Evolutionary conservation across 75 land plant genomes (phyloP), one percentile per base, ranked within the genome.

Genomic region (Gnetum montanum): DNA sequence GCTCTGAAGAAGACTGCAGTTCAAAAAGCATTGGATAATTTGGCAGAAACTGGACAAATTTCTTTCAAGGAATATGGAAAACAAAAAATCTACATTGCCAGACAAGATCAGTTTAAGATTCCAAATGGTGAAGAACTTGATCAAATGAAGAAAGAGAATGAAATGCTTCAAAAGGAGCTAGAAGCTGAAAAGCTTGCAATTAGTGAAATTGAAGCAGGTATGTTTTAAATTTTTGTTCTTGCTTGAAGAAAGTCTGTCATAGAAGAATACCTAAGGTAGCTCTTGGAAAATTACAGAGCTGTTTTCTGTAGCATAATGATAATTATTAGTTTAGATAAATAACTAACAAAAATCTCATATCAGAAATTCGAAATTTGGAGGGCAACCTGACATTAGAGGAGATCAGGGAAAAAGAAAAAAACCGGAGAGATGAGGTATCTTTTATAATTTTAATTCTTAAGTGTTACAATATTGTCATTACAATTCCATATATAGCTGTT

Each of bases 61-160:
- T 75, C 92, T 27, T 89, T 77, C 52, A 95, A 90, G 51, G 97
- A 95, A 57, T 95, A 90, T 83, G 99, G 99, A 5, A 95, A 95
- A 61, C 97, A 95, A 62, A 90, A 90, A 75, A 91, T 95, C 23
- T 95, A 86, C 62, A n/a, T 95, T 44, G 97, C 97, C 59, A 77
- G 80, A 40, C 99, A 95, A 63, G 83, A 87, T 43, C 96, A 86
- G 59, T 90, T 90, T 60, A 70, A 83, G 6, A 90, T 95, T 34
- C 92, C 88, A 6, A 81, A 75, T 61, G 63, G 43, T 20, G 83
- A 90, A 11, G 99, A 90, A 72, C 81, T 95, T n/a, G 77, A 61
- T 35, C 59, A 49, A 30, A 86, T 90, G 96, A 90, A 90, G 69
- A 74, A 69, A 34, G 78, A 80, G 37, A 86, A 85, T 59, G 62